Conservation (phyloP, 2,329 filamentous ascomycete genomes). For the Colletotrichum kahawae region DNA sequence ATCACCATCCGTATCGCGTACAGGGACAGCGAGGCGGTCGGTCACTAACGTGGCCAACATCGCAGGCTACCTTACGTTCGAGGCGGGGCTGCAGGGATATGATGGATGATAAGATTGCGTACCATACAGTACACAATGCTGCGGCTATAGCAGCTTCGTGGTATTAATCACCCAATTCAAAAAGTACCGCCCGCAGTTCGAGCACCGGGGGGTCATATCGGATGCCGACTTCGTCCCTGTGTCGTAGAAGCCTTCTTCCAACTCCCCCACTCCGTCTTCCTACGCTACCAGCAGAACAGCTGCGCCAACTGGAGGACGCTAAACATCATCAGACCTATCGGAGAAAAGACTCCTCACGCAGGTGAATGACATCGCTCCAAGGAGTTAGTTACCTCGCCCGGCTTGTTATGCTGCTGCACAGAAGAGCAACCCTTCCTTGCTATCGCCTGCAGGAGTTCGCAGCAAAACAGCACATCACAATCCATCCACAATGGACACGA, state of each 20-base stretch:
- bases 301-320: neutral
- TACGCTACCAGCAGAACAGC: neutral
- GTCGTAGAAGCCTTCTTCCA: neutral
- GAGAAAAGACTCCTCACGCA: neutral
- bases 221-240: neutral
- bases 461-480: neutral
- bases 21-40: neutral
- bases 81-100: neutral
- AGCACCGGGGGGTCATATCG: neutral
- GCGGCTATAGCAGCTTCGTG: neutral
- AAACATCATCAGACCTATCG: slow-evolving; percentile 9
- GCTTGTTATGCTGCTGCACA: neutral
- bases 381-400: neutral
- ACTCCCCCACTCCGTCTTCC: neutral
- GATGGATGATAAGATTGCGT: neutral
- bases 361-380: neutral
- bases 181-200: neutral
- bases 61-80: neutral
- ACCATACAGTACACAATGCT: neutral
- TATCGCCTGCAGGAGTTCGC: slow-evolving; percentile 16
- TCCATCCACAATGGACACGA: neutral
- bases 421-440: neutral
- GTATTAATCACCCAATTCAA: neutral
- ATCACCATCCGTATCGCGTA: neutral
- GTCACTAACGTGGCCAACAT: neutral